Evolutionary conservation across 1,284 basidiomycete species (phyloP).

Genomic region (Tylopilus sp.): DNA sequence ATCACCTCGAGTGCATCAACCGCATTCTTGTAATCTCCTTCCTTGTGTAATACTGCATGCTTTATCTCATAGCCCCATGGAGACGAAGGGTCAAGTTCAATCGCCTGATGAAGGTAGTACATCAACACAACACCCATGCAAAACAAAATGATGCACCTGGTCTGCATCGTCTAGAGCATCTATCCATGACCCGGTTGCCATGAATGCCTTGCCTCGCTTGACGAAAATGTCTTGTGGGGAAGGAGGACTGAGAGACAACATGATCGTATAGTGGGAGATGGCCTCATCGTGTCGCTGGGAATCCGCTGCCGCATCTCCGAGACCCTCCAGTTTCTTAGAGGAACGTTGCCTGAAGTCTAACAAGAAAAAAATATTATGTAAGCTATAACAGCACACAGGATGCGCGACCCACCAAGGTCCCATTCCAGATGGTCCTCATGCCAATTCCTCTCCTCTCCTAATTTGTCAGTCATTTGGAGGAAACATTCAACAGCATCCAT

Average conservation of each 20-base stretch:
- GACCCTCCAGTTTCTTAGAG: not conserved
- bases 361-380: not conserved
- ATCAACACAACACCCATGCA: not conserved
- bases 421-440: not conserved
- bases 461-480: not conserved
- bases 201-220: conserved; percentile 1
- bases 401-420: not conserved
- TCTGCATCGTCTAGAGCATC: conserved; percentile 1
- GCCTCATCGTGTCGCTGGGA: not conserved
- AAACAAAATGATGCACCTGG: not conserved
- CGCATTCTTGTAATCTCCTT: not conserved
- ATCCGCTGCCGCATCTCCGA: not conserved
- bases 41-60: conserved; percentile 4
- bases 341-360: not conserved
- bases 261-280: not conserved
- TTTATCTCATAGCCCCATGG: conserved; percentile 6
- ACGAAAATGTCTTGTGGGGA: not conserved
- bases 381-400: not conserved
- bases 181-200: not conserved
- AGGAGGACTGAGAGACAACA: not conserved
- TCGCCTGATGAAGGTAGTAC: not conserved
- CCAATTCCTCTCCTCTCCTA: not conserved
- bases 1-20: not conserved
- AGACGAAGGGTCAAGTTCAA: conserved; percentile 1
- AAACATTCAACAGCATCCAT: conserved; percentile 1